Conservation (phyloP, 768 basidiomycete genomes). For the Royoungia palumana region DNA sequence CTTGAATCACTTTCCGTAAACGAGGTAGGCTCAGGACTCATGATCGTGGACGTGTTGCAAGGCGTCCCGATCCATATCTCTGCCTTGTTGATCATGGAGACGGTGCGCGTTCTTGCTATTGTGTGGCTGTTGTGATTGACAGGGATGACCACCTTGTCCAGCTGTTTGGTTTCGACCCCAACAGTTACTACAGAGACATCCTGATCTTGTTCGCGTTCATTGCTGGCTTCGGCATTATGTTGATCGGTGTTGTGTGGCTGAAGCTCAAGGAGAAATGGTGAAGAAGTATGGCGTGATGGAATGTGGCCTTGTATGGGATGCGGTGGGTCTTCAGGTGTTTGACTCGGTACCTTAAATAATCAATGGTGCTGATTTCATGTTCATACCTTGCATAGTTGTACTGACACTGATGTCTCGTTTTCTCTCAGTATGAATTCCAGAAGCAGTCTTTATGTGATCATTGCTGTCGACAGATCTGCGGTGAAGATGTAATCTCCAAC, state of each 20-base stretch:
- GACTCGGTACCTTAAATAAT: no score
- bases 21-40: slow-evolving; percentile 84
- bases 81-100: slow-evolving; percentile 81
- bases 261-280: slow-evolving; percentile 74
- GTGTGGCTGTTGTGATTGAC: not conserved
- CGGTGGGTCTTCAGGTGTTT: no score
- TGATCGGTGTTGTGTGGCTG: slow-evolving; percentile 77
- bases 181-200: slow-evolving; percentile 88
- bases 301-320: no score
- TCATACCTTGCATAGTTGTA: no score
- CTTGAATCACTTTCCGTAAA: slow-evolving; percentile 90
- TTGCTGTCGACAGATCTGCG: no score
- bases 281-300: not conserved
- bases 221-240: slow-evolving; percentile 66
- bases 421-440: no score
- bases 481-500: no score
- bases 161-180: slow-evolving; percentile 82
- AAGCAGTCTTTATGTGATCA: no score
- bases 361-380: no score
- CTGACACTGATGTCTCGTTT: no score
- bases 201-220: slow-evolving; percentile 85
- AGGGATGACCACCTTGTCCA: slow-evolving; percentile 22
- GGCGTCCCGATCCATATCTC: slow-evolving; percentile 83
- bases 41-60: slow-evolving; percentile 73
- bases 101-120: slow-evolving; percentile 43